Evolutionary conservation across 768 basidiomycete genomes (phyloP).

Genomic region (Lentinula raphanica): DNA sequence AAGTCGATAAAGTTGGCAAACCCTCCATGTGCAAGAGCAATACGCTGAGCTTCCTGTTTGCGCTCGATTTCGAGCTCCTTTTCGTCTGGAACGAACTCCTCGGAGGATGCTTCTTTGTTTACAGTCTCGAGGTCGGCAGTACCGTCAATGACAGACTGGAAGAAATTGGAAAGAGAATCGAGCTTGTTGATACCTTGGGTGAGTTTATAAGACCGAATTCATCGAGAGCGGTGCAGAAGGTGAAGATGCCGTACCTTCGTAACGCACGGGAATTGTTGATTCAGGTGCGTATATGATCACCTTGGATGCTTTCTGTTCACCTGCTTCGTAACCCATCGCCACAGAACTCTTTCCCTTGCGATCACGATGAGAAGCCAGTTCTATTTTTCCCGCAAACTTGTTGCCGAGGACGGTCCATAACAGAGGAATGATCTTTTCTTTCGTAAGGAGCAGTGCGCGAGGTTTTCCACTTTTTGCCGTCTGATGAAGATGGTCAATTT

Average conservation of each 20-base stretch:
- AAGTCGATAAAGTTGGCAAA: slow-evolving; percentile 47
- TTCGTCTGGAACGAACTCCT: slow-evolving; percentile 36
- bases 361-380: slow-evolving; percentile 62
- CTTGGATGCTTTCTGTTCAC: slow-evolving; percentile 52
- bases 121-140: slow-evolving; percentile 47
- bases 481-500: slow-evolving; percentile 15
- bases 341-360: slow-evolving; percentile 55
- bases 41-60: slow-evolving; percentile 48
- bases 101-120: slow-evolving; percentile 34
- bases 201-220: neutral
- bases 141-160: slow-evolving; percentile 66
- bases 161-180: slow-evolving; percentile 69
- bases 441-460: slow-evolving; percentile 66
- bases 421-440: slow-evolving; percentile 70
- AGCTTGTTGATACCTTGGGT: slow-evolving; percentile 61
- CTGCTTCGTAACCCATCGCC: slow-evolving; percentile 53
- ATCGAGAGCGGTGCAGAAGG: neutral
- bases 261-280: slow-evolving; percentile 50
- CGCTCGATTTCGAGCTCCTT: slow-evolving; percentile 43
- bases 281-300: slow-evolving; percentile 68
- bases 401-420: slow-evolving; percentile 79
- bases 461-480: slow-evolving; percentile 21
- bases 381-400: slow-evolving; percentile 59
- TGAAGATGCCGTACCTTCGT: slow-evolving; percentile 49
- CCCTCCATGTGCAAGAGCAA: slow-evolving; percentile 47